Evolutionary conservation across 2,329 filamentous ascomycete genomes (phyloP), one percentile per base, ranked within the genome.

Genomic region (Colletotrichum gloeosporioides): DNA sequence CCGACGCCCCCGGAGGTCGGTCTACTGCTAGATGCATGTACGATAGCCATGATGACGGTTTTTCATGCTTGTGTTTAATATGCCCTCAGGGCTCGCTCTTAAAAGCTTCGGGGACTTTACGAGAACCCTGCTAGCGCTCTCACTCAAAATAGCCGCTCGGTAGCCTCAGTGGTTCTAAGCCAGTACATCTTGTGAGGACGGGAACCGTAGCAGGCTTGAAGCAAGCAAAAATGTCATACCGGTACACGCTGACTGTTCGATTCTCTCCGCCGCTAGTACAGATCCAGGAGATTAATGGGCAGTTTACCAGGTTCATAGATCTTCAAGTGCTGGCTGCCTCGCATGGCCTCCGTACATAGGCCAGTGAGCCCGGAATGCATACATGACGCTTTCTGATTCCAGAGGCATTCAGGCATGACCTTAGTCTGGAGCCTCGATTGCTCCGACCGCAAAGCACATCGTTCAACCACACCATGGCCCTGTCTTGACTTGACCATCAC

Each of bases 401-500:
- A 18, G 39, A n/a, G 39, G 44, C 10, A 22, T 49, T 22, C 10
- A 0, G n/a, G n/a, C 44, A 49, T 22, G 3, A 22, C 0, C 44
- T 49, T 22, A 22, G n/a, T 0, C n/a, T 2, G 2, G 44, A 53
- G 44, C 10, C 2, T 4, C 2, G 2, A 13, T 1, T 53, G 44
- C 44, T 22, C 3, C n/a, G n/a, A 13, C 3, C 44, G 44, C 44
- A 61, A n/a, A 32, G 6, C 57, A 61, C 8, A 29, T 16, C 4
- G 0, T 3, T 4, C 32, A 32, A 61, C 31, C n/a, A 61, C 66
- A 29, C 32, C 27, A 16, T 22, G 22, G 22, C 22, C 22, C 22
- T 22, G 22, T 22, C 22, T 22, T 22, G 3, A 22, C 22, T 22
- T 9, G n/a, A 16, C 49, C 16, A 15, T 34, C 31, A 44, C 53